Base-by-base conservation (phyloP, 768 basidiomycete species). In the Macrolepiota dolichaula region DNA sequence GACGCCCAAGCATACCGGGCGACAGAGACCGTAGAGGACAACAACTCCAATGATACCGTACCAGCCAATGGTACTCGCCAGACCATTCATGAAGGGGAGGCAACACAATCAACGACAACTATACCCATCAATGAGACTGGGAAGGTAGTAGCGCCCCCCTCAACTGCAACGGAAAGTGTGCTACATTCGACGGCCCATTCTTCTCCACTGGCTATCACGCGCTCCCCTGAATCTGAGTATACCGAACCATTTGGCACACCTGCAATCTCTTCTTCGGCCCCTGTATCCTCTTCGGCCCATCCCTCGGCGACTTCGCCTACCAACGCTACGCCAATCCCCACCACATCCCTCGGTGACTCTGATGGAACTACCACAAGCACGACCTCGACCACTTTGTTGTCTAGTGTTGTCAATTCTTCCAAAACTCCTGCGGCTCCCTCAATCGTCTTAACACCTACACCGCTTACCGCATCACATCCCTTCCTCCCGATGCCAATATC, bases 161-260 rank as follows among this genome's bases (percentile, higher is more conserved):
- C 55, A 15, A 55, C 57, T 17, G 22, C 7, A 15, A 38, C n/a
- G 24, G 40, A 52, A 36, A 36, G 29, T 2, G 27, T 32, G 10
- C 55, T 17, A 55, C 68, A 51, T 57, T 65, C 63, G 15, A 63
- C 64, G 3, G 66, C 63, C 54, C 25, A 54, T 22, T 60, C 57
- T 22, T 22, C 56, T 53, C 24, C 36, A 36, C n/a, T 37, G 56
- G 17, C 35, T 47, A 24, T 57, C 65, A 46, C 49, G n/a, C 25
- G 37, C 27, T 36, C 52, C 35, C 52, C 51, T 15, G 44, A 22
- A 13, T 36, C 49, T 37, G 49, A 38, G 2, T 12, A 25, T 42
- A 7, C 57, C 4, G 42, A 40, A 29, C 3, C 51, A 57, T 50
- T 40, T 29, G n/a, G n/a, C n/a, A n/a, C n/a, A n/a, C 35, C 57